phyloP scores from a whole-genome alignment of 495 filamentous ascomycete genomes.

The Cetradonia linearis region DNA sequence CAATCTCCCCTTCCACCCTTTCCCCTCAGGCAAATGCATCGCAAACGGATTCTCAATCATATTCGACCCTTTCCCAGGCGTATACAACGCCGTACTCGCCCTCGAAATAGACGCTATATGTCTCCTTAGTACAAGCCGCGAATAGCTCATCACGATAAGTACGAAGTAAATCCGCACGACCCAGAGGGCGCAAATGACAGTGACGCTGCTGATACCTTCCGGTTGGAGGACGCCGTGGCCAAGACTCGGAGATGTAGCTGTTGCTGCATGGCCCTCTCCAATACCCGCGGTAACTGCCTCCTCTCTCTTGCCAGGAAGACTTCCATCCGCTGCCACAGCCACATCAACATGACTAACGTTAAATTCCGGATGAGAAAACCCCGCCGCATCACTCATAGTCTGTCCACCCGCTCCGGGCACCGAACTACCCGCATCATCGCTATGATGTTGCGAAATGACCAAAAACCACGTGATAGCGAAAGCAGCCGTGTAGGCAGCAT shows the following conservation, averaged over 20 bases:
- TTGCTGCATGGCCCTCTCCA: conserved; percentile 23
- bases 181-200: conserved; percentile 62
- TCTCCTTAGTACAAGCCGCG: conserved; percentile 57
- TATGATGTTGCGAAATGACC: conserved; percentile 48
- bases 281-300: conserved; percentile 42
- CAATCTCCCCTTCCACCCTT: conserved; percentile 65
- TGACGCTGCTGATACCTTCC: conserved; percentile 64
- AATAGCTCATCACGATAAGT: conserved; percentile 69
- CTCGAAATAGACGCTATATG: conserved; percentile 41
- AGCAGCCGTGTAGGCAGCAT: conserved; percentile 62
- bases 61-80: conserved; percentile 35
- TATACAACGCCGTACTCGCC: conserved; percentile 35
- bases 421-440: conserved; percentile 31
- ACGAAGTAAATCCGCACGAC: conserved; percentile 64
- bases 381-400: conserved; percentile 55
- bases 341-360: conserved; percentile 48
- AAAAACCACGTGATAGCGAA: conserved; percentile 82
- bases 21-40: conserved; percentile 52
- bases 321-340: conserved; percentile 34
- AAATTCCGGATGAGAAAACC: conserved; percentile 56
- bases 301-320: conserved; percentile 34
- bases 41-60: conserved; percentile 63
- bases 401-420: conserved; percentile 34
- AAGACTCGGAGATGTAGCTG: conserved; percentile 29
- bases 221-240: conserved; percentile 48